phyloP scores from a whole-genome alignment of 768 basidiomycete genomes.

The Termitomyces sp. region DNA sequence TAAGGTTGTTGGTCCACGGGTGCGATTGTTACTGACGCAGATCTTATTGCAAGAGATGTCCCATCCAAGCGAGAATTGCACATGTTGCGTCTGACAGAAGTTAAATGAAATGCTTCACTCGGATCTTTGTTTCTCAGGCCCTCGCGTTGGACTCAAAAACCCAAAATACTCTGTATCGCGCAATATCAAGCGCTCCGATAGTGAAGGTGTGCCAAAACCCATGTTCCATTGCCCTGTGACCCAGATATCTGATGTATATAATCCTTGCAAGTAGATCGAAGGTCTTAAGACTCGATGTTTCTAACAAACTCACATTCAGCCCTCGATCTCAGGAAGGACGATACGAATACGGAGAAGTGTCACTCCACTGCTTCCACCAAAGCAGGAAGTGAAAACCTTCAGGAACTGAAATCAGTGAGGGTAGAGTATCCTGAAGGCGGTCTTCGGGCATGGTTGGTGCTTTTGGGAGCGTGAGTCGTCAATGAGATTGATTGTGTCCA shows the following conservation, averaged over 20 bases:
- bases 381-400: background rate
- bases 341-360: background rate
- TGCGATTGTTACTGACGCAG: background rate
- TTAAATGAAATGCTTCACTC: background rate
- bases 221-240: background rate
- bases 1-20: background rate
- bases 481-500: background rate
- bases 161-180: background rate
- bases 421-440: conserved; percentile 19
- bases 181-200: background rate
- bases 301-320: background rate
- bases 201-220: background rate
- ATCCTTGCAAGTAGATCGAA: background rate
- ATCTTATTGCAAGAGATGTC: background rate
- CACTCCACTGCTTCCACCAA: background rate
- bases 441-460: conserved; percentile 16
- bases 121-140: background rate
- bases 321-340: background rate
- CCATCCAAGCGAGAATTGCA: background rate
- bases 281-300: background rate
- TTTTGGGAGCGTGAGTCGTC: conserved; percentile 20
- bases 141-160: background rate
- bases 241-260: background rate
- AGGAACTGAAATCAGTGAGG: background rate
- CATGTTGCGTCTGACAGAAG: background rate